Base-by-base conservation (phyloP, 1,139 yeast species). In the Saccharomyces hybrid region DNA sequence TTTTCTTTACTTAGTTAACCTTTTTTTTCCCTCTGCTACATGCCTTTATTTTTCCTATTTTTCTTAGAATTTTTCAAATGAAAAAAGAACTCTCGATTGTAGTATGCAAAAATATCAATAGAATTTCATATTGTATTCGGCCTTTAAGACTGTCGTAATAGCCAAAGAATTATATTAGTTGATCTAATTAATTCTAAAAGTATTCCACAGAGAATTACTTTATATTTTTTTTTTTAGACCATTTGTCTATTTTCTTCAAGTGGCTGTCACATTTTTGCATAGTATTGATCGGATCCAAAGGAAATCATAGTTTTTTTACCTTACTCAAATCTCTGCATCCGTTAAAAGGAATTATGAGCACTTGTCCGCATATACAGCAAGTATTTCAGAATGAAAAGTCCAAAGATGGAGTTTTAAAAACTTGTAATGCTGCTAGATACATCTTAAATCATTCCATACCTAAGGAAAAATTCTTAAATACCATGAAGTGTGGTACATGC, bases 401-500 rank as follows among this genome's bases (percentile, higher is more conserved):
- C 28, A 63, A 59, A 47, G 68, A 63, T 31, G 64, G 64, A 42
- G 63, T 65, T 7, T 50, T 66, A 30, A 65, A 61, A 52, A 61
- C 68, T 7, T 67, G 61, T 53, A 63, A 64, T 51, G 62, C 63
- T 46, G 65, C 67, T 13, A 59, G 63, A 30, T 61, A 60, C 52
- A 59, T 65, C 48, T 48, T 66, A 27, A 56, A 53, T 31, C 63
- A 64, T 49, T 57, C 66, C n/a, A 53, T 60, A 6, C 49, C 53
- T 5, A 59, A 56, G 50, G 64, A 63, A 11, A 63, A 58, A 50
- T 58, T 54, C 32, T 42, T 61, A 20, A 52, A 61, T 38, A 60
- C 66, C 1, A 64, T 61, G 64, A 56, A 56, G 47, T 68, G 71
- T 52, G 52, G 61, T 23, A 63, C 62, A 20, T 68, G 71, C 54